Conservation (phyloP, 2,329 filamentous ascomycete genomes). For the Fusarium dimerum region DNA sequence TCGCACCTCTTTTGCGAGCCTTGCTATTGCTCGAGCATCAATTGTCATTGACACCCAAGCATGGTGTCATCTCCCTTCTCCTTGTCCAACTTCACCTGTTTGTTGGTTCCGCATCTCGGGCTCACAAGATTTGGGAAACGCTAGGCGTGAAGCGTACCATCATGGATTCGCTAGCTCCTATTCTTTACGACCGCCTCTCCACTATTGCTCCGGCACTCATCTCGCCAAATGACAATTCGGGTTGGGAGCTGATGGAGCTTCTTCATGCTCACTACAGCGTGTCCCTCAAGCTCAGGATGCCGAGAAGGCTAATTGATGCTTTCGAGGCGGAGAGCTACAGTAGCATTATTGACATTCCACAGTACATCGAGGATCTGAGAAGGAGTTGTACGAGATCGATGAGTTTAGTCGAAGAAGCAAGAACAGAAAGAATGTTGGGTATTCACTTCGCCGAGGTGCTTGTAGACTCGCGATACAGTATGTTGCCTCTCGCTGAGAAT, state of each 20-base stretch:
- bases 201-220: slow-evolving; percentile 48
- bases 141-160: slow-evolving; percentile 59
- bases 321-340: slow-evolving; percentile 53
- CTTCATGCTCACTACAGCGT: slow-evolving; percentile 48
- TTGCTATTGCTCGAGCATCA: slow-evolving; percentile 52
- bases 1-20: slow-evolving; percentile 47
- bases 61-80: slow-evolving; percentile 49
- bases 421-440: slow-evolving; percentile 46
- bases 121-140: slow-evolving; percentile 49
- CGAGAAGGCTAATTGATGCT: slow-evolving; percentile 44
- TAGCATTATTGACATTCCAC: slow-evolving; percentile 49
- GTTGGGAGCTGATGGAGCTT: slow-evolving; percentile 42
- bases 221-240: slow-evolving; percentile 33
- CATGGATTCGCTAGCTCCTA: slow-evolving; percentile 55
- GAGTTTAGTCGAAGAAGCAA: slow-evolving; percentile 52
- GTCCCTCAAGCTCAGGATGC: slow-evolving; percentile 50
- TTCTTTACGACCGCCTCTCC: slow-evolving; percentile 58
- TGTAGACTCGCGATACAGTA: slow-evolving; percentile 49
- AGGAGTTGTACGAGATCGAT: slow-evolving; percentile 54
- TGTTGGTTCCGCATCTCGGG: slow-evolving; percentile 50
- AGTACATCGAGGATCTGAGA: slow-evolving; percentile 45
- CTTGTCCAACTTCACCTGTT: slow-evolving; percentile 54
- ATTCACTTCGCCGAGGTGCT: slow-evolving; percentile 43
- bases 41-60: slow-evolving; percentile 44
- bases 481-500: slow-evolving; percentile 19